Percentiles rank a stretch among this genome's conserved stretches.
Evolutionary conservation across 768 basidiomycete species (phyloP).

Genomic region (Xerocomus potaroensis): DNA sequence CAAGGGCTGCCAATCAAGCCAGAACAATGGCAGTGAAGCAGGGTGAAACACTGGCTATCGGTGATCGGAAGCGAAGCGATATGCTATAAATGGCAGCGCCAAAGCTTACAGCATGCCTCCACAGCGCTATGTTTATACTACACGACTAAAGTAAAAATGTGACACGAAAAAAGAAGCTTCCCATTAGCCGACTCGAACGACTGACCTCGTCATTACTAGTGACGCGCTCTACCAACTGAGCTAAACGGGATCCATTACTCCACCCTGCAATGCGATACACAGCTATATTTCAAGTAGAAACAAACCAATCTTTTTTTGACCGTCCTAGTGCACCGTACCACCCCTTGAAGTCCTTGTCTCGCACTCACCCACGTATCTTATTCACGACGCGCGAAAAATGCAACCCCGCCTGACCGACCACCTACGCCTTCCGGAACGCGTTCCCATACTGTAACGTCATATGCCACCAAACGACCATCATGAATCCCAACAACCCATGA

Average conservation of each 20-base stretch:
- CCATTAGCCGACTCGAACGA: conserved; percentile 41
- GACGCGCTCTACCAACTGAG: conserved; percentile 50
- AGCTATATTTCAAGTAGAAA: no score
- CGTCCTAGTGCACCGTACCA: no score
- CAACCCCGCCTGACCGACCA: not conserved
- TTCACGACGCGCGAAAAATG: not conserved
- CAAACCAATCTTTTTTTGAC: no score
- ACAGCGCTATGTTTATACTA: no score
- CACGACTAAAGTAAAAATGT: no score
- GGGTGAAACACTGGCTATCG: no score
- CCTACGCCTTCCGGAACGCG: conserved; percentile 29
- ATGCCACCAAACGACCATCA: conserved; percentile 83
- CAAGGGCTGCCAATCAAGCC: no score
- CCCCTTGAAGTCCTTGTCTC: not conserved
- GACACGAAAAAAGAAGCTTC: conserved; percentile 26
- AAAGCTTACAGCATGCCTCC: no score
- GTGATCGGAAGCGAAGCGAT: no score
- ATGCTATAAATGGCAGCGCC: no score
- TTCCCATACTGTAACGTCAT: conserved; percentile 52
- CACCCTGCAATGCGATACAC: no score
- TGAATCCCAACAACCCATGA: conserved; percentile 68
- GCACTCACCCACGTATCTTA: not conserved
- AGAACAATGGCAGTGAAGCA: no score
- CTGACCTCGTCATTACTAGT: conserved; percentile 46
- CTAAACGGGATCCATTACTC: conserved; percentile 35